A percentile compares a stretch with the other conserved stretches of the same genome.
These are phyloP conservation scores for Phaeoacremonium minimum DNA, from an alignment of 2,329 filamentous ascomycete species.

Conservation along the genomic window DNA sequence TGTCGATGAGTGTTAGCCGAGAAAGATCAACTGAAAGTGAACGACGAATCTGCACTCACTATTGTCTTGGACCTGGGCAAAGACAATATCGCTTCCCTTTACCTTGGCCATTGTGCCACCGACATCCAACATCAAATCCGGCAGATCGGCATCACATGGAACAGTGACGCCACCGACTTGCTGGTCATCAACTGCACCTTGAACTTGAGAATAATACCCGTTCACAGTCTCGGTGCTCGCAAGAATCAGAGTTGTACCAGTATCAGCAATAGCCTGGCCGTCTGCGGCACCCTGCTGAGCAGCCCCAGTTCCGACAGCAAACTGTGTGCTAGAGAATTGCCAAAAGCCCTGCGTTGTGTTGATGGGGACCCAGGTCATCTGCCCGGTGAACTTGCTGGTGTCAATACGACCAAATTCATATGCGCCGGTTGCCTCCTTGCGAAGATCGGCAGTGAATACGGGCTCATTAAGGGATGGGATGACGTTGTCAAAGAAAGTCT, in stretches of 20 bases:
- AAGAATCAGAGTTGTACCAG: conserved; percentile 61
- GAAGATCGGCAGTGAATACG: conserved; percentile 68
- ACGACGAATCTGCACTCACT: conserved; percentile 33
- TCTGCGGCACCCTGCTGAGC: conserved; percentile 27
- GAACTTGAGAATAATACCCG: conserved; percentile 42
- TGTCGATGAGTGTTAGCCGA: conserved; percentile 15
- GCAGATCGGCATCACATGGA: conserved; percentile 39
- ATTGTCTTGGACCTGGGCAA: conserved; percentile 41
- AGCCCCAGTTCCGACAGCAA: conserved; percentile 43
- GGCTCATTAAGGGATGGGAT: conserved; percentile 56
- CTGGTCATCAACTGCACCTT: conserved; percentile 33
- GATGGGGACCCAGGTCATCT: conserved; percentile 57
- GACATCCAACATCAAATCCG: conserved; percentile 50
- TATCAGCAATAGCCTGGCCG: conserved; percentile 49
- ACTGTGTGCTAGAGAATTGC: conserved; percentile 57
- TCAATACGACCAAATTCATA: conserved; percentile 76
- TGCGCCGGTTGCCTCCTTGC: conserved; percentile 52
- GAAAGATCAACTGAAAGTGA: neutral
- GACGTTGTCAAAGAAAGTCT: conserved; percentile 73
- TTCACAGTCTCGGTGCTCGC: conserved; percentile 47
- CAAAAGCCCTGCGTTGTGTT: conserved; percentile 64
- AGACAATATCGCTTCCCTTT: conserved; percentile 49
- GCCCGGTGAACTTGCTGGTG: conserved; percentile 54
- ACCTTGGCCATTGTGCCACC: conserved; percentile 53
- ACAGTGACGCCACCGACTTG: conserved; percentile 39